phyloP scores from a whole-genome alignment of 495 filamentous ascomycete species.

The Hyaloscypha bicolor region DNA sequence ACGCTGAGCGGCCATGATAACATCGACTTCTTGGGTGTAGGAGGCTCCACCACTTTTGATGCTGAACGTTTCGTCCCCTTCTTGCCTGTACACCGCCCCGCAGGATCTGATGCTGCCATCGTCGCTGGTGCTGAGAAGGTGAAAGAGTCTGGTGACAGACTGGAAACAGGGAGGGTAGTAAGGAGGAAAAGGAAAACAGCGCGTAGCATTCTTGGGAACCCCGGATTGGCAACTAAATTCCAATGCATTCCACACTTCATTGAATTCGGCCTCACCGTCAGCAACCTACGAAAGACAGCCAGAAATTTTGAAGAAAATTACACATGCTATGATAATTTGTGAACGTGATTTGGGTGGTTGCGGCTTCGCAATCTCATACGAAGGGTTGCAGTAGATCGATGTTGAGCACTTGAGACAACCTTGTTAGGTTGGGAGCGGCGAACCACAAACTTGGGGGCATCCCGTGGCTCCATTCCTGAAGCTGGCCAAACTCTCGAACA shows the following conservation, averaged over 20 bases:
- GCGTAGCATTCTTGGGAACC: not conserved
- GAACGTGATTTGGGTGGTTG: not conserved
- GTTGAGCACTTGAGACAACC: no score
- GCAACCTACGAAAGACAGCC: not conserved
- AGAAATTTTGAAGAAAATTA: no score
- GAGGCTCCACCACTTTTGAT: not conserved
- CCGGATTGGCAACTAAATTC: not conserved
- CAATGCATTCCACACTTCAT: slow-evolving; percentile 4
- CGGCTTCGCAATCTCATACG: not conserved
- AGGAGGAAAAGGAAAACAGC: not conserved
- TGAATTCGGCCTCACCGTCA: not conserved
- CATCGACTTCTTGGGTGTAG: not conserved
- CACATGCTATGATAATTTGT: not conserved
- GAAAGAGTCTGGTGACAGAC: not conserved
- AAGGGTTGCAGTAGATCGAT: no score
- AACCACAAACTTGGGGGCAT: no score
- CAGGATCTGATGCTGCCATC: not conserved
- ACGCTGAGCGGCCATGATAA: not conserved
- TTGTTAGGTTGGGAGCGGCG: no score
- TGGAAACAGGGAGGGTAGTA: not conserved
- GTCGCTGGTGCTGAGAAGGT: not conserved
- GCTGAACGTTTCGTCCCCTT: not conserved
- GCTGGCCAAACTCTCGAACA: no score
- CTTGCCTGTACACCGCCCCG: not conserved
- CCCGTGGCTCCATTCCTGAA: no score